A percentile compares a stretch with the other conserved stretches of the same genome.
Conservation (phyloP, 331 rosid species). For the Acacia concinna region DNA sequence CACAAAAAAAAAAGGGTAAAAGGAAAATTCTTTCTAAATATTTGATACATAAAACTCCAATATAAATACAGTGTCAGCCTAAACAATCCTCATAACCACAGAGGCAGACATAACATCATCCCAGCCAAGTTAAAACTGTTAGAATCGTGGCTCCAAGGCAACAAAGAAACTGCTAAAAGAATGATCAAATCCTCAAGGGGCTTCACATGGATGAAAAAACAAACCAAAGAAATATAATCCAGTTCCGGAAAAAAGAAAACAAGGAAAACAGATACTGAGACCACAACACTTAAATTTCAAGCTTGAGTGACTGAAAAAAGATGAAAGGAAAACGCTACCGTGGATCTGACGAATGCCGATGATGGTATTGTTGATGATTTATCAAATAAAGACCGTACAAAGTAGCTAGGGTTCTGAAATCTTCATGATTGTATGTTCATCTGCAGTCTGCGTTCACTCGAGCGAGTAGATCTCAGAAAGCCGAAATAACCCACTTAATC, state of each 20-base stretch:
- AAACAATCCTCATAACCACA: constrained; percentile 21
- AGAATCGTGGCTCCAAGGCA: neutral
- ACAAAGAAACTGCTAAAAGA: constrained; percentile 1
- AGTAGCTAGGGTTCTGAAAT: constrained; percentile 42
- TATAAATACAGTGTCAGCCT: neutral
- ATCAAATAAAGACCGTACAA: constrained; percentile 19
- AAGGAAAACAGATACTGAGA: neutral
- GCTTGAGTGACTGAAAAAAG: constrained; percentile 9
- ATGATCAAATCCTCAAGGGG: constrained; percentile 37
- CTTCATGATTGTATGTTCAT: constrained; percentile 19
- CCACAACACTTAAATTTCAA: constrained; percentile 35
- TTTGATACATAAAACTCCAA: neutral
- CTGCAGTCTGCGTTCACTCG: constrained; percentile 32
- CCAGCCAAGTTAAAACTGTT: neutral
- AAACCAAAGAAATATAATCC: neutral
- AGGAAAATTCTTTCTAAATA: neutral
- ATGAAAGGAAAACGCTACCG: constrained; percentile 34
- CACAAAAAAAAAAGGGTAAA: neutral
- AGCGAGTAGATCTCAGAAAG: constrained; percentile 51
- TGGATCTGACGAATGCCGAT: constrained; percentile 63
- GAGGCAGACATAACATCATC: constrained; percentile 21
- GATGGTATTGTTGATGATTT: constrained; percentile 2
- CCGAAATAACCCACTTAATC: constrained; percentile 8
- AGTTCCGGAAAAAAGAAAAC: neutral
- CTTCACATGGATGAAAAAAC: neutral